Conservation (phyloP, 2,329 filamentous ascomycete genomes). For the Zasmidium cellare region DNA sequence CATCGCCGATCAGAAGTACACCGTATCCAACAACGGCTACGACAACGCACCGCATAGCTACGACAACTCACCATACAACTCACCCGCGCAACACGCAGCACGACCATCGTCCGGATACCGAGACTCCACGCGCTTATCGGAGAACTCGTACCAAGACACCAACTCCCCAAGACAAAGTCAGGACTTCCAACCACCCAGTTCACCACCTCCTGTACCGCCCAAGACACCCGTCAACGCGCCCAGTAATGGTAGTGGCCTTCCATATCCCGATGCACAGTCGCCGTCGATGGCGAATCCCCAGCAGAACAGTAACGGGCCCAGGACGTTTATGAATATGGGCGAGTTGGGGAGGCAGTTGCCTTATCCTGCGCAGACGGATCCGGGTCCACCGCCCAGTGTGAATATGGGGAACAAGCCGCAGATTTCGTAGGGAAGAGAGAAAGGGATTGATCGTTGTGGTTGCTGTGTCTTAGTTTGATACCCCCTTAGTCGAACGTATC, state of each 20-base stretch:
- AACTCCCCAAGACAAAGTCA: constrained; percentile 21
- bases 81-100: constrained; percentile 12
- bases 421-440: constrained; percentile 11
- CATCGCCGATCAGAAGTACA: constrained; percentile 65
- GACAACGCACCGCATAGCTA: constrained; percentile 13
- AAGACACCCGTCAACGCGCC: constrained; percentile 26
- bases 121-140: constrained; percentile 9
- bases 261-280: constrained; percentile 23
- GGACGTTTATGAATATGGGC: constrained; percentile 36
- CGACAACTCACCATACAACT: constrained; percentile 14
- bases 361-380: constrained; percentile 73
- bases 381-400: constrained; percentile 69
- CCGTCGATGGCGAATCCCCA: constrained; percentile 11
- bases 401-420: constrained; percentile 81
- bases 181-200: constrained; percentile 17
- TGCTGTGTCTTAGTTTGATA: constrained; percentile 8
- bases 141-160: constrained; percentile 11
- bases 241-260: constrained; percentile 11
- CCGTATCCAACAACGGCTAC: constrained; percentile 16
- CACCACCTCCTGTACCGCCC: constrained; percentile 28
- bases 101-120: constrained; percentile 15
- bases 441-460: not conserved
- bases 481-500: not conserved
- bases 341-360: constrained; percentile 53
- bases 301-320: constrained; percentile 12